Evolutionary conservation across 768 basidiomycete species (phyloP).

Genomic region (Guyanaporus albipodus): DNA sequence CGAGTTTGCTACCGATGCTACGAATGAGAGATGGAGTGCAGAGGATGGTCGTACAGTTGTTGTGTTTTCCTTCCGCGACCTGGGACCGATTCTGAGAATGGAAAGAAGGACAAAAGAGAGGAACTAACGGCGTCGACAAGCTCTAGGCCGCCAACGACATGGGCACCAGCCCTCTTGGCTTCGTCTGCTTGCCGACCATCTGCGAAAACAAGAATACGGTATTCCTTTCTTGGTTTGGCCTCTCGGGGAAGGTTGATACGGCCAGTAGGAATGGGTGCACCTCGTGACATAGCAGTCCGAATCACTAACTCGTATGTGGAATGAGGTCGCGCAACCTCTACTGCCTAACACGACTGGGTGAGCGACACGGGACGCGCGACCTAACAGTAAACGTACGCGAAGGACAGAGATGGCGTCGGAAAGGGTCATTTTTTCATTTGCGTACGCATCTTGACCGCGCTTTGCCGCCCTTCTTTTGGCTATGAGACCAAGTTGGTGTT

Average conservation of each 20-base stretch:
- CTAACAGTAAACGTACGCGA: conserved; percentile 46
- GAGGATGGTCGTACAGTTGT: conserved; percentile 74
- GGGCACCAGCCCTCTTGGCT: conserved; percentile 83
- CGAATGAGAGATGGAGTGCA: conserved; percentile 77
- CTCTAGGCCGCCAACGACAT: conserved; percentile 87
- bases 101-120: neutral
- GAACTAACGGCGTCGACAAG: conserved; percentile 78
- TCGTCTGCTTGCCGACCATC: conserved; percentile 79
- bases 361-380: conserved; percentile 2
- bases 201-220: conserved; percentile 90
- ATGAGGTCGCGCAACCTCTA: conserved; percentile 74
- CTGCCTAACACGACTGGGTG: conserved; percentile 49
- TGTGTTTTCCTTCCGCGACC: conserved; percentile 70
- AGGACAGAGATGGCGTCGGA: conserved; percentile 64
- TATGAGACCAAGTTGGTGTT: conserved; percentile 67
- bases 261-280: conserved; percentile 83
- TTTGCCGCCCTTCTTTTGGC: conserved; percentile 54
- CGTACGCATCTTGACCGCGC: conserved; percentile 52
- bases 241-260: conserved; percentile 83
- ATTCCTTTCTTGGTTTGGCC: conserved; percentile 63
- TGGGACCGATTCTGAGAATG: conserved; percentile 24
- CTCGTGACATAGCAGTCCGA: conserved; percentile 74
- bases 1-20: conserved; percentile 75
- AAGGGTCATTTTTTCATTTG: conserved; percentile 63
- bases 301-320: conserved; percentile 79